Evolutionary conservation across 108 stramenopile species (phyloP), one percentile per base, ranked within the genome.

Genomic region (Nitzschia palea): DNA sequence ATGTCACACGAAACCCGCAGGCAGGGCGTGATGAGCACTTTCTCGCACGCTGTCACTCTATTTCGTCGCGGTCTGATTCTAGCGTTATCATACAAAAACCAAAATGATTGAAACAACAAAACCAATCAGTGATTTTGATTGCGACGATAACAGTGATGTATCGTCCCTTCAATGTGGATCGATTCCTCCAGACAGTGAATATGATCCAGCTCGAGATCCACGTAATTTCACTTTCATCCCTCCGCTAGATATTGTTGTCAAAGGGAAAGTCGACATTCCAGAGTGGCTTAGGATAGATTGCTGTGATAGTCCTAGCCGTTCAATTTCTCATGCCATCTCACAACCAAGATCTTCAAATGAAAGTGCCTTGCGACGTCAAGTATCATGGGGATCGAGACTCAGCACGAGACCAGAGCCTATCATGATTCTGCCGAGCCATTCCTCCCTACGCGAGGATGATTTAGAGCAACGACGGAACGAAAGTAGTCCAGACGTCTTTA

Each of bases 91-190:
- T n/a, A n/a, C n/a, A n/a, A n/a, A n/a, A n/a, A n/a, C n/a, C n/a
- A n/a, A n/a, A n/a, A n/a, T n/a, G n/a, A n/a, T n/a, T n/a, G n/a
- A n/a, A n/a, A n/a, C n/a, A n/a, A n/a, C n/a, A n/a, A n/a, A n/a
- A n/a, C 44, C 44, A 44, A 44, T 20, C 44, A 44, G 44, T 32
- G 32, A 2, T 56, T 10, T 34, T 56, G 59, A 60, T 60, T n/a
- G n/a, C n/a, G n/a, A n/a, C n/a, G 37, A 40, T 26, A 8, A n/a
- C 6, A 40, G 32, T 26, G 34, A 63, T 12, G 45, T 63, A 15
- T 63, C 62, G 14, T n/a, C 45, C 10, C 62, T 63, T 5, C 62
- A 63, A 17, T 63, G 62, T 34, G 62, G 62, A 29, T 63, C 62
- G 20, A 50, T 63, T 20, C 44, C 28, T 22, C 62, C 62, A 31